phyloP scores from a whole-genome alignment of 2,329 filamentous ascomycete genomes.

The Geoglossum cookeanum region DNA sequence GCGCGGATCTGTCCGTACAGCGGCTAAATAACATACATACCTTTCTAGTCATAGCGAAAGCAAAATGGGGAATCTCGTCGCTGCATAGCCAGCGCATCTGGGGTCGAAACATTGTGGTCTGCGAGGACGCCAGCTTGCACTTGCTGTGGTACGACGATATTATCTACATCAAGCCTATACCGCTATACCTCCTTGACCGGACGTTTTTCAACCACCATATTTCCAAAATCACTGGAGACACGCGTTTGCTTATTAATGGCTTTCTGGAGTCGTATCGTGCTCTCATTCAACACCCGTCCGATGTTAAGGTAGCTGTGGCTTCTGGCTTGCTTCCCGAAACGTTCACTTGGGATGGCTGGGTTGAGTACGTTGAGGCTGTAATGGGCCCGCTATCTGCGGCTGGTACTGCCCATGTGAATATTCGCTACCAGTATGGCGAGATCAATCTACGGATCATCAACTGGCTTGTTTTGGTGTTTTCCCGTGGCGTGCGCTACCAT shows the following conservation, averaged over 20 bases:
- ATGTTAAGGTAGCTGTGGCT: not conserved
- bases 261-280: not conserved
- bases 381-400: not conserved
- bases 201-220: not conserved
- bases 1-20: too few species aligned
- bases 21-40: too few species aligned
- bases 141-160: not conserved
- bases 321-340: not conserved
- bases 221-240: not conserved
- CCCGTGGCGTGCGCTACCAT: too few species aligned
- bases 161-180: not conserved
- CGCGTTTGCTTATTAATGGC: not conserved
- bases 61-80: too few species aligned
- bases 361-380: not conserved
- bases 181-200: not conserved
- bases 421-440: not conserved
- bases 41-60: too few species aligned
- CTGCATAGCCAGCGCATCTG: not conserved
- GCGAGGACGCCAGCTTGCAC: not conserved
- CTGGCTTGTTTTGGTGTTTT: not conserved
- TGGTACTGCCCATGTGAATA: not conserved
- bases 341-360: not conserved
- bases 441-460: not conserved
- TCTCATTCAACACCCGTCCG: not conserved
- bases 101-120: not conserved